phyloP scores from a whole-genome alignment of 2,329 filamentous ascomycete genomes.

The Cyphellophora attinorum region DNA sequence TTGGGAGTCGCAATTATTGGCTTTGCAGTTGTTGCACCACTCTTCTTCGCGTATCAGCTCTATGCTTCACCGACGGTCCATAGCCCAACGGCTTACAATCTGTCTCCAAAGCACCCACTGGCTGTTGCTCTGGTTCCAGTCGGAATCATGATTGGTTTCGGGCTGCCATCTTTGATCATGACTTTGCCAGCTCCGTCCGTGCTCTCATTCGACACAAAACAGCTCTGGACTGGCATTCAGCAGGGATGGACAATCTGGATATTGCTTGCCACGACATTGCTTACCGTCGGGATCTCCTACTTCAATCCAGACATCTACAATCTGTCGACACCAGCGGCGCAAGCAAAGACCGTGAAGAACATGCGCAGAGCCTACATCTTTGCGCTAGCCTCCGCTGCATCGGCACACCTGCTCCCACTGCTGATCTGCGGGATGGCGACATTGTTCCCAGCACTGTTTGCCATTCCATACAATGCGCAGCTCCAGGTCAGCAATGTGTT shows the following conservation, averaged over 20 bases:
- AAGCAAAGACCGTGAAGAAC: conserved; percentile 21
- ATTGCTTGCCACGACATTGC: conserved; percentile 26
- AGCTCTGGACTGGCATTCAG: conserved; percentile 40
- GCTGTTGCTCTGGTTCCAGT: conserved; percentile 29
- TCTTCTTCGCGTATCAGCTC: conserved; percentile 35
- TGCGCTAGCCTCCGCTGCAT: conserved; percentile 28
- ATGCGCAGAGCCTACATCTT: conserved; percentile 33
- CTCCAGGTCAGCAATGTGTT: conserved; percentile 32
- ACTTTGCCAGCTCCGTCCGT: conserved; percentile 30
- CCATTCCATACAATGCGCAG: conserved; percentile 21
- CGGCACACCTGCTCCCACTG: conserved; percentile 32
- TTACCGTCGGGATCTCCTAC: conserved; percentile 20
- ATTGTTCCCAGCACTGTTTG: conserved; percentile 26
- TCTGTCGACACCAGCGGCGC: conserved; percentile 13
- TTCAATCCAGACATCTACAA: conserved; percentile 19
- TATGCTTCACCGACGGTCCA: conserved; percentile 30
- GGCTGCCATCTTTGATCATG: conserved; percentile 35
- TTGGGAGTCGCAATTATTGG: conserved; percentile 32
- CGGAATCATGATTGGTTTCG: conserved; percentile 33
- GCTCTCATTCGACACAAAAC: conserved; percentile 33
- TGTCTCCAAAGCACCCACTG: conserved; percentile 21
- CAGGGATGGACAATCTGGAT: conserved; percentile 42
- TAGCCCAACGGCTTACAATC: conserved; percentile 25
- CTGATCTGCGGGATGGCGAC: conserved; percentile 31
- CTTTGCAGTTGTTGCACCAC: conserved; percentile 34